Base-by-base conservation (phyloP, 179 eudicot species). In the Silene vulgaris region DNA sequence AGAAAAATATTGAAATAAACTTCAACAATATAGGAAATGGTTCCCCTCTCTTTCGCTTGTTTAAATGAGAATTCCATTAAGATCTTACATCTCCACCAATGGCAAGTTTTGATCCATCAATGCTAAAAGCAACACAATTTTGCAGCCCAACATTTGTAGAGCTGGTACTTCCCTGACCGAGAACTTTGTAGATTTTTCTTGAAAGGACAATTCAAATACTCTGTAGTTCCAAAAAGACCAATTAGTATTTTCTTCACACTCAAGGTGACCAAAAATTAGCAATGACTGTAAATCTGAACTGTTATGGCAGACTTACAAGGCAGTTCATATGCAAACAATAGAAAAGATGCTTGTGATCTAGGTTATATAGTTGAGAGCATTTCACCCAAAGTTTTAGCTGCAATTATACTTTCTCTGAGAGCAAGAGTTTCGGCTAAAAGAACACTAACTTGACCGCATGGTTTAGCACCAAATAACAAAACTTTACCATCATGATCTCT, bases 71-170 rank as follows among this genome's bases (percentile, higher is more conserved):
- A 1, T 9, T 21, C 21, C n/a, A 48, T 59, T 52, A 14, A 56
- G 8, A 76, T 64, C 87, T 85, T 87, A 92, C 97, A 84, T 83
- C 87, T 76, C 97, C 97, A 76, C 99, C 99, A 77, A 82, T 82
- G 61, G 97, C 97, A 74, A 95, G 88, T 86, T 82, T 88, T 71
- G 90, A 89, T 79, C 97, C 99, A 85, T 92, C 97, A 72, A 87
- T 67, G 79, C 99, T 92, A 76, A 92, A 95, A 64, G 90, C 90
- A 63, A 89, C 54, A 81, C 97, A 92, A 73, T 80, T 92, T 79
- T 92, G 97, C 40, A 60, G 82, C 75, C 93, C 97, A 76, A 90
- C 84, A 68, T 86, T 83, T 92, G 88, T 63, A 95, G 89, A 74
- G 87, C 86, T 80, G 84, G 74, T 60, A 83, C 67, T 28, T 90